Conservation (phyloP, 495 filamentous ascomycete species). For the Sporormia fimetaria region DNA sequence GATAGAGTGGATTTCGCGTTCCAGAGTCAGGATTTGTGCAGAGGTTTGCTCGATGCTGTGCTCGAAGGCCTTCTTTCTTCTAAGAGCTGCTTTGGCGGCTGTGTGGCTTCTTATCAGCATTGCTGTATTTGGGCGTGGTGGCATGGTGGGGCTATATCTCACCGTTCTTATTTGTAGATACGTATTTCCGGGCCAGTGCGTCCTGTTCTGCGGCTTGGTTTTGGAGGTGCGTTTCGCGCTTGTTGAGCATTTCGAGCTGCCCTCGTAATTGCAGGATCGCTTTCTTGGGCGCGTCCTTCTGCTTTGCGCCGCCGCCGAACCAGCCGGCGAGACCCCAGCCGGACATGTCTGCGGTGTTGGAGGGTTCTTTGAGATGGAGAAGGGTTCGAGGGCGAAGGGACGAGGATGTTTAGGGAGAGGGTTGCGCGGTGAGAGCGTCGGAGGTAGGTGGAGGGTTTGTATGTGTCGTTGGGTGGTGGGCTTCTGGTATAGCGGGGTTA, state of each 20-base stretch:
- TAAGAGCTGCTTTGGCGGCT: slow-evolving; percentile 86
- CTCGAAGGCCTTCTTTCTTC: slow-evolving; percentile 88
- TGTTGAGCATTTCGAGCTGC: slow-evolving; percentile 95
- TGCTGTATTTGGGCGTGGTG: neutral
- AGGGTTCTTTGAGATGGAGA: neutral
- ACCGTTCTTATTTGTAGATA: slow-evolving; percentile 85
- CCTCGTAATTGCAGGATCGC: slow-evolving; percentile 80
- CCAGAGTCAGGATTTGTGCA: slow-evolving; percentile 79
- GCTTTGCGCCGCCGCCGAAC: slow-evolving; percentile 51
- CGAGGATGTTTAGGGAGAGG: neutral
- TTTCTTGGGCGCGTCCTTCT: slow-evolving; percentile 91
- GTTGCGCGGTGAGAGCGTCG: neutral
- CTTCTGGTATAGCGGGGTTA: slow-evolving; percentile 2
- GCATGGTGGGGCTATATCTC: slow-evolving; percentile 29
- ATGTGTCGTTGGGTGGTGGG: neutral
- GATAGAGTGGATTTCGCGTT: slow-evolving; percentile 92
- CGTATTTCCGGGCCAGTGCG: slow-evolving; percentile 76
- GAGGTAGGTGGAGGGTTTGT: neutral
- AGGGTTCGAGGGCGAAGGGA: neutral
- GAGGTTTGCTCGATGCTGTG: slow-evolving; percentile 81
- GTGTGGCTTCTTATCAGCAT: slow-evolving; percentile 12
- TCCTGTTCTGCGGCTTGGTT: slow-evolving; percentile 92
- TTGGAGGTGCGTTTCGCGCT: slow-evolving; percentile 84
- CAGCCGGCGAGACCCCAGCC: slow-evolving; percentile 33
- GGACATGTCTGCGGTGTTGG: slow-evolving; percentile 21